These are phyloP conservation scores for Trifolium pratense DNA, from an alignment of 306 rosid genomes.

Conservation along the genomic window DNA sequence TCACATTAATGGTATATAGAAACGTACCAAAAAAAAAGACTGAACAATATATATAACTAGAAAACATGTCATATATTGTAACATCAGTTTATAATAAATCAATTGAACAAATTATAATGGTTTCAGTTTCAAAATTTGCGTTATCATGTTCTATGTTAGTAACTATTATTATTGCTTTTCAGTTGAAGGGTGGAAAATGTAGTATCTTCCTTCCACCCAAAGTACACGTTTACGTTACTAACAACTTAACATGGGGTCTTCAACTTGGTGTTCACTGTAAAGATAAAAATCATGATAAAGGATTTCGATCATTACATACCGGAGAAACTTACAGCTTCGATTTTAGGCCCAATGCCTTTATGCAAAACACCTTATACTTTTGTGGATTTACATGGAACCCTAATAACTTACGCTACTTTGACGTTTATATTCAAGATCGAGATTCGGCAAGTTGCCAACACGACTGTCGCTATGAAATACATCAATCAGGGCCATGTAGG, in stretches of 20 bases:
- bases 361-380: background rate
- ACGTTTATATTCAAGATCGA: background rate
- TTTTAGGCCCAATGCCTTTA: background rate
- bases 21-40: too few species aligned
- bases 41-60: too few species aligned
- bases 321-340: background rate
- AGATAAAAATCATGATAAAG: background rate
- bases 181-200: background rate
- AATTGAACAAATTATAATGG: background rate
- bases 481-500: too few species aligned
- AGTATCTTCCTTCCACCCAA: background rate
- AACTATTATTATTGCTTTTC: background rate
- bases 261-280: background rate
- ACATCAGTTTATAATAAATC: background rate
- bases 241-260: background rate
- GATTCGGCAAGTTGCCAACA: background rate
- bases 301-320: background rate
- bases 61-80: too few species aligned
- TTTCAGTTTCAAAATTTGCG: background rate
- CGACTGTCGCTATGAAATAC: background rate
- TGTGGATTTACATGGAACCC: background rate
- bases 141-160: background rate
- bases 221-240: background rate
- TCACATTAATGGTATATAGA: too few species aligned
- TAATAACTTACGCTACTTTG: background rate